A percentile compares a stretch with the other conserved stretches of the same genome.
Conservation (phyloP, 2,329 filamentous ascomycete genomes). For the Pestalotiopsis sp. region DNA sequence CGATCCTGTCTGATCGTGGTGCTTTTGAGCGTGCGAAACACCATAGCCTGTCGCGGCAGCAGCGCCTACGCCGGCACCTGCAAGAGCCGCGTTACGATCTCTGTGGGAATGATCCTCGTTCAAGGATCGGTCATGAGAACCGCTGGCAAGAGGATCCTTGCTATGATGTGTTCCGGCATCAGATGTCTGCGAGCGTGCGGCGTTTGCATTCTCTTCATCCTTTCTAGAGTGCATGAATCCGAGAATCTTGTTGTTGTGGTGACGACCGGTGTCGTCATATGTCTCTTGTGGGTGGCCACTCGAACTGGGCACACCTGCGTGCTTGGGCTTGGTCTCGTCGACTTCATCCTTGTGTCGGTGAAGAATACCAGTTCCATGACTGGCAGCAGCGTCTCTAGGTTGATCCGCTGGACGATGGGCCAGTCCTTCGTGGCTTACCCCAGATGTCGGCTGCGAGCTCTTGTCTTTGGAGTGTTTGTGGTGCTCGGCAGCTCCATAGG, state of each 20-base stretch:
- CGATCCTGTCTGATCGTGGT: not conserved
- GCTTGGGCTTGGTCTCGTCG: not conserved
- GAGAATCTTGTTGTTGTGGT: not conserved
- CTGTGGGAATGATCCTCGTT: not conserved
- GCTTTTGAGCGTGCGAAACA: not conserved
- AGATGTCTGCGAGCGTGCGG: not conserved
- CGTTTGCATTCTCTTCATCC: not conserved
- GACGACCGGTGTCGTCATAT: not conserved
- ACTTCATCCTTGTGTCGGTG: not conserved
- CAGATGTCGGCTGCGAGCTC: not conserved
- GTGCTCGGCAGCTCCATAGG: constrained; percentile 1
- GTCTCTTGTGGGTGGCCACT: not conserved
- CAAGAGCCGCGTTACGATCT: not conserved
- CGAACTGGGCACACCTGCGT: not conserved
- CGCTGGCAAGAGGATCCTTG: not conserved
- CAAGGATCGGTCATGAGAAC: not conserved
- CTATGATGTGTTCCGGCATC: not conserved
- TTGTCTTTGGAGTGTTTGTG: not conserved
- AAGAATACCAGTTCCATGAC: not conserved
- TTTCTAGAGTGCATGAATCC: not conserved
- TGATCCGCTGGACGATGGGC: not conserved
- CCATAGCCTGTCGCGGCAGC: not conserved
- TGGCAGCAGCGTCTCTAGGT: not conserved
- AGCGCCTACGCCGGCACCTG: not conserved
- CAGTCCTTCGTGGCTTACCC: not conserved